A percentile compares a stretch with the other conserved stretches of the same genome.
These are phyloP conservation scores for Exserohilum rostratum DNA, from an alignment of 2,329 filamentous ascomycete genomes.

Conservation along the genomic window DNA sequence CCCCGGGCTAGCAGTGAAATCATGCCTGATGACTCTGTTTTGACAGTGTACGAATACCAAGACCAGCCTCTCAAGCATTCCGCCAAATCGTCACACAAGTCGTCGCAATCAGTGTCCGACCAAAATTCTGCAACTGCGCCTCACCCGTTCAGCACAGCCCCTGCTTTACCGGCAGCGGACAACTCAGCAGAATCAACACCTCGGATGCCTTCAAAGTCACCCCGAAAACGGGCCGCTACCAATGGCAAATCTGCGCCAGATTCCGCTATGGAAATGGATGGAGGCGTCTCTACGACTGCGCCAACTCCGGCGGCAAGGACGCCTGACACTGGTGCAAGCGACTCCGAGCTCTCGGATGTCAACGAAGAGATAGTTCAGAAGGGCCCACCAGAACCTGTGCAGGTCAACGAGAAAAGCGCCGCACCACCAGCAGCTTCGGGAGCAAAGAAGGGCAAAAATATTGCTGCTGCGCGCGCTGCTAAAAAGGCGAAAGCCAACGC, in stretches of 20 bases:
- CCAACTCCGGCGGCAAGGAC: slow-evolving; percentile 36
- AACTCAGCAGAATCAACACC: slow-evolving; percentile 34
- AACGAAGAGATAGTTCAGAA: slow-evolving; percentile 48
- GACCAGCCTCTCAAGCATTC: slow-evolving; percentile 16
- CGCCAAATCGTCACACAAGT: slow-evolving; percentile 18
- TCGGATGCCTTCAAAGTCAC: slow-evolving; percentile 40
- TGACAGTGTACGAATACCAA: slow-evolving; percentile 26
- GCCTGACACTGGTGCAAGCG: slow-evolving; percentile 37
- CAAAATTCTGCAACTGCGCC: slow-evolving; percentile 16
- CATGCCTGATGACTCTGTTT: slow-evolving; percentile 32
- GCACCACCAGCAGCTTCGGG: slow-evolving; percentile 20
- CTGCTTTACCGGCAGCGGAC: slow-evolving; percentile 31
- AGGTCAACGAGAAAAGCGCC: slow-evolving; percentile 31
- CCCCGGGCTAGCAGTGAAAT: slow-evolving; percentile 34
- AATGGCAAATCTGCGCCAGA: slow-evolving; percentile 28
- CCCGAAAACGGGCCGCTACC: slow-evolving; percentile 34
- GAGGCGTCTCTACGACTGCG: slow-evolving; percentile 33
- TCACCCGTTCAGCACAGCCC: slow-evolving; percentile 39
- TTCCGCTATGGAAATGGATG: slow-evolving; percentile 29
- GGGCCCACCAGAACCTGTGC: slow-evolving; percentile 38
- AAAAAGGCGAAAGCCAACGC: slow-evolving; percentile 42
- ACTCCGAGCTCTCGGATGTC: slow-evolving; percentile 47
- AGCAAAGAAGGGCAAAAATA: slow-evolving; percentile 38
- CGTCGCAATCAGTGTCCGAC: slow-evolving; percentile 23
- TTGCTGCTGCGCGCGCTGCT: slow-evolving; percentile 32